phyloP scores from a whole-genome alignment of 257 asterid genomes.

The Penstemon eatonii region DNA sequence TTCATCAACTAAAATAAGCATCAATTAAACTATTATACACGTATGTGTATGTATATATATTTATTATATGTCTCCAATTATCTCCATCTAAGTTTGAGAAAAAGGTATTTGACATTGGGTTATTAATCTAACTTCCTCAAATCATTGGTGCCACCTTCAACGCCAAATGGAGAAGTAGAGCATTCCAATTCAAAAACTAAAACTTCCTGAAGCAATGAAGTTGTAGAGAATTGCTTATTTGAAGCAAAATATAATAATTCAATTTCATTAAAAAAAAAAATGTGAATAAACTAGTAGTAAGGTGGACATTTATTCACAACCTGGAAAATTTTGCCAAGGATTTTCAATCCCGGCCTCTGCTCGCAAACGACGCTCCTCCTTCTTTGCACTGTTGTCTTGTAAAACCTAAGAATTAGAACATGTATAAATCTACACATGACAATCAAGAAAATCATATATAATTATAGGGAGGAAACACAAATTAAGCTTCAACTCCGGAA shows the following conservation, averaged over 20 bases:
- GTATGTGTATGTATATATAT: no score
- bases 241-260: constrained; percentile 25
- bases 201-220: no score
- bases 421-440: constrained; percentile 1
- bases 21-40: no score
- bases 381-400: constrained; percentile 76
- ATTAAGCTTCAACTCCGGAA: constrained; percentile 18
- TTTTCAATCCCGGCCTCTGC: constrained; percentile 96
- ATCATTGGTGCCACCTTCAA: no score
- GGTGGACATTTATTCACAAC: constrained; percentile 34
- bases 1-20: no score
- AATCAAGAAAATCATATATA: constrained; percentile 13
- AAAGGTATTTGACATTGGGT: no score
- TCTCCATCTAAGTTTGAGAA: no score
- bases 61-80: no score
- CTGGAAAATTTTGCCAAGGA: constrained; percentile 91
- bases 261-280: not conserved
- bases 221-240: constrained; percentile 27
- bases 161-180: no score
- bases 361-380: constrained; percentile 87
- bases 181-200: no score
- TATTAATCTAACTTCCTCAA: no score
- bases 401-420: constrained; percentile 54
- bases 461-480: not conserved
- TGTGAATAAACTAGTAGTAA: constrained; percentile 6